Evolutionary conservation across 2,329 filamentous ascomycete genomes (phyloP), one percentile per base, ranked within the genome.

Genomic region (Neoarthrinium moseri): DNA sequence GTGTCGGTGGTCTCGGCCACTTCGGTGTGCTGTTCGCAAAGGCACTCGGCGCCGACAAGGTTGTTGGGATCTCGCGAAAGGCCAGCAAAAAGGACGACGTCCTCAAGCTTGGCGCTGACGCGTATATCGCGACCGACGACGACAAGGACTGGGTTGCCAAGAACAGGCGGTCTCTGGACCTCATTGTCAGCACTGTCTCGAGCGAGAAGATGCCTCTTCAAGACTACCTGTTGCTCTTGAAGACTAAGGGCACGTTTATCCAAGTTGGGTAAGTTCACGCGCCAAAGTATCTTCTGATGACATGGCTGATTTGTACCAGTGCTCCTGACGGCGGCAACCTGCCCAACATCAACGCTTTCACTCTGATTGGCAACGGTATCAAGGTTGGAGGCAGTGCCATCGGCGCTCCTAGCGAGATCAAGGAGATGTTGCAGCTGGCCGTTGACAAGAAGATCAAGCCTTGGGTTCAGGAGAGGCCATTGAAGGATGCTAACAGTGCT

Each of bases 401-500:
- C 49, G 79, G 80, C 3, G 66, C 71, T n/a, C 80, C 81, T 0
- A 58, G 58, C 35, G 76, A 85, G 53, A 84, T 85, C 47, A 64
- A 71, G 41, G 75, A 82, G 55, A 86, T 86, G 82, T 56, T 86
- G 46, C 53, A 75, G 46, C 71, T 86, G 47, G 81, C 77, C 6
- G 80, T 71, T 0, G 73, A 81, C 44, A 77, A 83, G 64, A 71
- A 73, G 6, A 66, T 86, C 29, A 73, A 77, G 64, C 72, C 80
- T 2, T 81, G 78, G 76, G 69, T 84, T 24, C 63, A 81, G 56
- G 65, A 72, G 59, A 68, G 76, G 27, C 71, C 74, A 0, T 71
- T 86, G 71, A 76, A 73, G 59, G 74, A 81, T 15, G 77, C 77
- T 3, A 85, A 85, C 60, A 57, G 75, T 59, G 72, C 71, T 3